phyloP scores from a whole-genome alignment of 768 basidiomycete genomes.

The Leccinellum albellum region DNA sequence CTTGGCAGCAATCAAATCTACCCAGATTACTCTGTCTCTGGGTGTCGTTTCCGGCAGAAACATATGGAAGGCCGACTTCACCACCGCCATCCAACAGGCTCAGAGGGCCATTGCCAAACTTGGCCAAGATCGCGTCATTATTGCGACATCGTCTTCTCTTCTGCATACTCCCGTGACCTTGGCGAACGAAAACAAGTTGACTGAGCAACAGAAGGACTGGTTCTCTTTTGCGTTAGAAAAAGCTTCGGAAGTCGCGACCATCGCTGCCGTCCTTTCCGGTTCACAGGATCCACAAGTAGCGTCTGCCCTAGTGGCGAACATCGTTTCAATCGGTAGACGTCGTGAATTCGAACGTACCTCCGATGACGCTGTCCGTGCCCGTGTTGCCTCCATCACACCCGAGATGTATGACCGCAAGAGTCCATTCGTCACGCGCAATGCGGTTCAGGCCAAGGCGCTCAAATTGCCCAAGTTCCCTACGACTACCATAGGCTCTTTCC shows the following conservation, averaged over 20 bases:
- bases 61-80: constrained; percentile 98
- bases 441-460: constrained; percentile 84
- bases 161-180: constrained; percentile 98
- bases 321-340: constrained; percentile 84
- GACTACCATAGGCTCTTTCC: constrained; percentile 98
- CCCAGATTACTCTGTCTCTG: constrained; percentile 79
- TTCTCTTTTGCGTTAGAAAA: constrained; percentile 98
- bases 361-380: constrained; percentile 92
- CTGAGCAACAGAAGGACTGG: constrained; percentile 90
- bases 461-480: constrained; percentile 96
- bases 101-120: constrained; percentile 83
- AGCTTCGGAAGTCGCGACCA: constrained; percentile 80
- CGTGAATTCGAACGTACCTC: constrained; percentile 92
- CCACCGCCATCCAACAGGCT: constrained; percentile 72
- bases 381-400: constrained; percentile 86
- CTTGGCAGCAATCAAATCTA: constrained; percentile 78
- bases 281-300: constrained; percentile 73
- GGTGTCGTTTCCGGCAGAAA: constrained; percentile 98
- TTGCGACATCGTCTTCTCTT: constrained; percentile 96
- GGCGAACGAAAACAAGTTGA: constrained; percentile 87
- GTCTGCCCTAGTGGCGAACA: constrained; percentile 83
- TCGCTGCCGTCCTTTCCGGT: constrained; percentile 82
- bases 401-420: constrained; percentile 85
- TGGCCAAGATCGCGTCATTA: constrained; percentile 83
- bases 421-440: constrained; percentile 82